Conservation (phyloP, 2,329 filamentous ascomycete genomes). For the Pseudogymnoascus sp. region DNA sequence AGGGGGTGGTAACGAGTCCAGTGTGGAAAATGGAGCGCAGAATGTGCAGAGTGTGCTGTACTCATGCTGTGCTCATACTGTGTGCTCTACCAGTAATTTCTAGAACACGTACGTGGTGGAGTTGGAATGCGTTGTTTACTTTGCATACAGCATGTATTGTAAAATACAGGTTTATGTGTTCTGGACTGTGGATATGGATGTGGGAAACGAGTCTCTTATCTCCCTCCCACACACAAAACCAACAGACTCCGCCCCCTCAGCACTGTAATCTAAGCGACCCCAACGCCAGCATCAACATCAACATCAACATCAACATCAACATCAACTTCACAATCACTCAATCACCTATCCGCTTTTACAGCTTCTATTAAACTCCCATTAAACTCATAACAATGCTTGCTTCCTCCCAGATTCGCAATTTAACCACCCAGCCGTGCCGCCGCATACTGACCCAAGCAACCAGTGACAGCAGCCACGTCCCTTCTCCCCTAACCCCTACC, state of each 20-base stretch:
- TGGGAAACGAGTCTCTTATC: neutral
- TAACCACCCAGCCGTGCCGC: neutral
- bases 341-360: neutral
- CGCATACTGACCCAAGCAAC: neutral
- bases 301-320: neutral
- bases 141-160: neutral
- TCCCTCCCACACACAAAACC: neutral
- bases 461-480: neutral
- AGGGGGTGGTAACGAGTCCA: too few relatives aligned
- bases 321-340: neutral
- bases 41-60: too few relatives aligned
- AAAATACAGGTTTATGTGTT: too few relatives aligned
- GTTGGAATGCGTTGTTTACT: neutral
- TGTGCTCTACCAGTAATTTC: too few relatives aligned
- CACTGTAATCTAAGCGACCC: neutral
- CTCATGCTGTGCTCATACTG: too few relatives aligned
- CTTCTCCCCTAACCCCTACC: neutral
- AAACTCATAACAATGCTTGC: neutral
- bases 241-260: neutral
- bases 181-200: neutral
- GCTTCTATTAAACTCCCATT: neutral
- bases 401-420: neutral
- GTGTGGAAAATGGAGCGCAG: too few relatives aligned
- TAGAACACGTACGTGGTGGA: neutral
- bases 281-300: neutral